Evolutionary conservation across 176 grass and related monocot species (phyloP), one percentile per base, ranked within the genome.

Genomic region (Aegilops longissima): DNA sequence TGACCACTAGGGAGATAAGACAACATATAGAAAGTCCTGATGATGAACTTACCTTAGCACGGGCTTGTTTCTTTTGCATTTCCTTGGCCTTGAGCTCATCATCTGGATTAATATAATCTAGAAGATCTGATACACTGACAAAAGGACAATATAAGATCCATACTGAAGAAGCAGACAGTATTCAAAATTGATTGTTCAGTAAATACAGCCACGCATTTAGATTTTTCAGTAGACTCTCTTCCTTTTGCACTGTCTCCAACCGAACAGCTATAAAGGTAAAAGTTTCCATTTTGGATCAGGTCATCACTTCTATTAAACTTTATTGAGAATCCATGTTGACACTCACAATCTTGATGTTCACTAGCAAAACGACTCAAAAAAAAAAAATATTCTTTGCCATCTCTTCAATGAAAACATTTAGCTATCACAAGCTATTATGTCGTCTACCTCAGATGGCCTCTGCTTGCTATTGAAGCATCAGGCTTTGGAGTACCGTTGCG

Each of bases 381-480:
- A 23, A 65, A 86, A 52, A 3, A 25, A 25, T 25, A n/a, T 34
- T 34, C 49, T 72, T 86, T 44, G 66, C 11, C 66, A 83, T 68
- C n/a, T 51, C 79, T 79, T 74, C n/a, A 83, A 73, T 75, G 66
- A 75, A 87, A 80, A 83, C 47, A 90, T 49, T 12, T 87, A 4
- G 17, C 16, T 9, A 86, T 27, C 24, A 59, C 30, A 83, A 83
- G 56, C 31, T 76, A 81, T 63, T 70, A 80, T 69, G 61, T 76
- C 49, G 84, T 83, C 44, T 92, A 98, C 97, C 97, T 98, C 52
- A 98, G 84, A 85, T 98, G 97, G 45, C 97, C 97, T 96, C 93
- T 92, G 92, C 94, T 98, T 76, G 97, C 97, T 88, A 98, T 98
- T 52, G 97, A 98, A 89, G 97, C 94, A 88, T 98, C 97, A 83